phyloP scores from a whole-genome alignment of 2,329 filamentous ascomycete genomes.

The Didymella segeticola region DNA sequence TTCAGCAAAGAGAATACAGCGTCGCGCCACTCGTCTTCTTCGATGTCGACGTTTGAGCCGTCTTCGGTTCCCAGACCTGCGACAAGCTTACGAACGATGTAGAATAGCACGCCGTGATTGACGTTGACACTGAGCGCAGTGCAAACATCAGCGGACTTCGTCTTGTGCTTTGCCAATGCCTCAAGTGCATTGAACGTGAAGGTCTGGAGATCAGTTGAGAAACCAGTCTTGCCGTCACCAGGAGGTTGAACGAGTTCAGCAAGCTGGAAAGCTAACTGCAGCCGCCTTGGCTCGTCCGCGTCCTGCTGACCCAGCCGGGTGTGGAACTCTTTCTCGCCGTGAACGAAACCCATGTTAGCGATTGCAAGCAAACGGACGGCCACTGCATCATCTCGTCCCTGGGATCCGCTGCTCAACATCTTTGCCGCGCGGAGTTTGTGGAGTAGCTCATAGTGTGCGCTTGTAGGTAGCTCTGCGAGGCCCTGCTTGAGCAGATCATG shows the following conservation, averaged over 20 bases:
- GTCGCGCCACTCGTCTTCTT: constrained; percentile 89
- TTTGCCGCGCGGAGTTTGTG: constrained; percentile 84
- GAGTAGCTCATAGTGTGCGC: constrained; percentile 82
- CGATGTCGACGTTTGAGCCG: constrained; percentile 61
- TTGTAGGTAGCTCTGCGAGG: constrained; percentile 69
- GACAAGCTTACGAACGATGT: constrained; percentile 89
- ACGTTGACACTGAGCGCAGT: constrained; percentile 94
- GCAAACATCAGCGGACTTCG: constrained; percentile 80
- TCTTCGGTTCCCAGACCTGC: constrained; percentile 70
- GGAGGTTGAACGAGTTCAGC: constrained; percentile 89
- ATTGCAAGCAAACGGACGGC: constrained; percentile 84
- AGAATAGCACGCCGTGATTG: constrained; percentile 93
- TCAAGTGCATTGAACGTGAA: constrained; percentile 83
- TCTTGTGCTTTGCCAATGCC: constrained; percentile 79
- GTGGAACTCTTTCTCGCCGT: constrained; percentile 80
- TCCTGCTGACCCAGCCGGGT: constrained; percentile 88
- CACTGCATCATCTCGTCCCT: constrained; percentile 76
- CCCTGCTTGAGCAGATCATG: constrained; percentile 53
- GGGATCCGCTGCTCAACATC: constrained; percentile 70
- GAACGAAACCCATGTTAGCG: constrained; percentile 89
- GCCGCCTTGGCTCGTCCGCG: constrained; percentile 83
- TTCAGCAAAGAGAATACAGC: constrained; percentile 87
- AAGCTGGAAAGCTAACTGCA: constrained; percentile 90
- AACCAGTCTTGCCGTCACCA: constrained; percentile 68
- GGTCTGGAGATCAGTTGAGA: constrained; percentile 81